phyloP scores from a whole-genome alignment of 2,329 filamentous ascomycete genomes.

The Aspergillus novoparasiticus region DNA sequence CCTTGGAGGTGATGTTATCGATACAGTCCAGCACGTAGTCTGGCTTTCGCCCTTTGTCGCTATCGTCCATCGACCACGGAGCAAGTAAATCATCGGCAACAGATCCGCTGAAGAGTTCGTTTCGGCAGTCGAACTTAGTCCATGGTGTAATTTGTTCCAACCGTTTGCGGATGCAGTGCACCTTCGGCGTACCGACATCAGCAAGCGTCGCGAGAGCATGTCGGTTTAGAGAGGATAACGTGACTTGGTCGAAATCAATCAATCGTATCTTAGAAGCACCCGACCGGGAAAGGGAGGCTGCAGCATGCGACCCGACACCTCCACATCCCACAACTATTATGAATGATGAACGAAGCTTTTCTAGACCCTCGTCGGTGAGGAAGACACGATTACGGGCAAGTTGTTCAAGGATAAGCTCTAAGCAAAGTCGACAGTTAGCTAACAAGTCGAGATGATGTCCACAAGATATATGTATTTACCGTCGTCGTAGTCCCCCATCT shows the following conservation, averaged over 20 bases:
- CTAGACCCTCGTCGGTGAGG: conserved; percentile 77
- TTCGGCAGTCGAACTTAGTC: conserved; percentile 83
- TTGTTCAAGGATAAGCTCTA: conserved; percentile 89
- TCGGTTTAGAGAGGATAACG: conserved; percentile 89
- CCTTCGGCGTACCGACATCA: conserved; percentile 91
- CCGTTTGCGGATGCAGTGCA: conserved; percentile 76
- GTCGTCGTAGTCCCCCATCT: conserved; percentile 66
- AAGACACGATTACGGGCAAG: conserved; percentile 92
- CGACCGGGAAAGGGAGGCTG: conserved; percentile 81
- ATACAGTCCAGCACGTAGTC: conserved; percentile 97
- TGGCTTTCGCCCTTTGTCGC: conserved; percentile 56
- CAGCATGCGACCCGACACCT: conserved; percentile 91
- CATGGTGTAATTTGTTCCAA: conserved; percentile 88
- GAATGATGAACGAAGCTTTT: conserved; percentile 77
- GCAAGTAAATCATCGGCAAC: conserved; percentile 69
- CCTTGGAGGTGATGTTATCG: conserved; percentile 97
- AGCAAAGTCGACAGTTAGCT: conserved; percentile 6
- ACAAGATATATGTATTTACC: conserved; percentile 40
- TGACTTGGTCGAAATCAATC: conserved; percentile 97
- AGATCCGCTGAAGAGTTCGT: conserved; percentile 75
- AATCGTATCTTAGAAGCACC: conserved; percentile 86
- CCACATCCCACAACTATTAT: conserved; percentile 90
- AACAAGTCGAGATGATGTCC: background rate
- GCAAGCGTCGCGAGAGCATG: conserved; percentile 92
- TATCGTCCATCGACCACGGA: conserved; percentile 60